phyloP scores from a whole-genome alignment of 2,329 filamentous ascomycete species.

The Pseudocercospora pini-densiflorae region DNA sequence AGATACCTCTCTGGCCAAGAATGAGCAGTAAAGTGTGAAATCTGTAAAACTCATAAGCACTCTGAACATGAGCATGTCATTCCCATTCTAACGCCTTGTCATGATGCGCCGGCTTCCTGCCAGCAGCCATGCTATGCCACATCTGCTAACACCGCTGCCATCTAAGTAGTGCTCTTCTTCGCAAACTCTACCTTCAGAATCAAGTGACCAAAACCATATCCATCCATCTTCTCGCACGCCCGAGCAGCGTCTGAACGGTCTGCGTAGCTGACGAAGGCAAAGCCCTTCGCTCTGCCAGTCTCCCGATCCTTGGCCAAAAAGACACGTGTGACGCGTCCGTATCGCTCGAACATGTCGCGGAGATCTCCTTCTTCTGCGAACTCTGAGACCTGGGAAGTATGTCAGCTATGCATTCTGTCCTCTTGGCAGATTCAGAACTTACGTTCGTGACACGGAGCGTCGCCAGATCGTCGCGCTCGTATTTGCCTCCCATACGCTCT shows the following conservation, averaged over 20 bases:
- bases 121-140: background rate
- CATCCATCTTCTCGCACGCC: conserved; percentile 98
- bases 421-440: conserved; percentile 48
- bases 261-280: conserved; percentile 97
- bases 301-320: conserved; percentile 98
- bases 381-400: conserved; percentile 74
- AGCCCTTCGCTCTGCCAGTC: conserved; percentile 94
- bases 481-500: conserved; percentile 92
- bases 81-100: background rate
- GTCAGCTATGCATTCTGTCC: conserved; percentile 34
- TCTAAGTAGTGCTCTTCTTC: conserved; percentile 58
- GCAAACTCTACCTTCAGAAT: conserved; percentile 88
- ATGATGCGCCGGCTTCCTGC: background rate
- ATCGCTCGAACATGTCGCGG: conserved; percentile 97
- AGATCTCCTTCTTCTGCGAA: conserved; percentile 96
- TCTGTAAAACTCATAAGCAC: background rate
- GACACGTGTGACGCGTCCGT: conserved; percentile 93
- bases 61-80: background rate
- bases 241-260: conserved; percentile 87
- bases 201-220: conserved; percentile 85
- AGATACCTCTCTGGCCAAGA: background rate
- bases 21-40: background rate
- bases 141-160: background rate
- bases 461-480: conserved; percentile 93
- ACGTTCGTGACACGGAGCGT: conserved; percentile 98